Conservation (phyloP, 1,139 yeast species). For the Hyphopichia wangnamkhiaoensis region DNA sequence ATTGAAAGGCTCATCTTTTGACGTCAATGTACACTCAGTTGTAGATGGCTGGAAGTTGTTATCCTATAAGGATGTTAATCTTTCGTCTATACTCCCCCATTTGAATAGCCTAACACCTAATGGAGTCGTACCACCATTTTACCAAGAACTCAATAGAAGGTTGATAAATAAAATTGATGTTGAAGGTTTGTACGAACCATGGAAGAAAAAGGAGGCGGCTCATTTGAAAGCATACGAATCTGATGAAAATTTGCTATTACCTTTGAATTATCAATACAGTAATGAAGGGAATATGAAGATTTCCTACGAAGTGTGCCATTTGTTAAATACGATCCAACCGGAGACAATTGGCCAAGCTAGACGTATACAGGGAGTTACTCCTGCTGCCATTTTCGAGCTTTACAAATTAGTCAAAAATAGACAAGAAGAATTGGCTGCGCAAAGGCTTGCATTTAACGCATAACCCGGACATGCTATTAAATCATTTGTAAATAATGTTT, state of each 20-base stretch:
- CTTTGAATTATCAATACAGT: slow-evolving; percentile 63
- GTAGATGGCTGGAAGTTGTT: slow-evolving; percentile 49
- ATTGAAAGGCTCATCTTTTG: slow-evolving; percentile 49
- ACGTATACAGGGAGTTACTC: slow-evolving; percentile 91
- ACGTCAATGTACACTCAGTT: slow-evolving; percentile 29
- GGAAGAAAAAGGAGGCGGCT: slow-evolving; percentile 69
- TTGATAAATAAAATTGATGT: slow-evolving; percentile 65
- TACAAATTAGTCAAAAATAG: slow-evolving; percentile 45
- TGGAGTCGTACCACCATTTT: slow-evolving; percentile 22
- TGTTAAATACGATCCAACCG: slow-evolving; percentile 78
- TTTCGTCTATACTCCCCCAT: slow-evolving; percentile 34
- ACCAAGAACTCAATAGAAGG: slow-evolving; percentile 46
- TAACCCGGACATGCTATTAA: background rate
- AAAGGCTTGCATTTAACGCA: slow-evolving; percentile 4
- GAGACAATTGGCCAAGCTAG: slow-evolving; percentile 93
- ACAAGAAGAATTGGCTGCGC: slow-evolving; percentile 20
- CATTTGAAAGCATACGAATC: slow-evolving; percentile 77
- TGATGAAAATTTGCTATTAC: slow-evolving; percentile 74
- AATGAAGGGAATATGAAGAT: slow-evolving; percentile 46
- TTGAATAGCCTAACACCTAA: slow-evolving; percentile 20
- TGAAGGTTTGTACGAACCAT: slow-evolving; percentile 83
- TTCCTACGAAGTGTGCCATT: slow-evolving; percentile 72
- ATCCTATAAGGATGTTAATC: slow-evolving; percentile 37
- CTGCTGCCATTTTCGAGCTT: slow-evolving; percentile 74
- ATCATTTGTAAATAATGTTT: too few relatives aligned